phyloP scores from a whole-genome alignment of 306 rosid genomes.

The Carpinus fangiana region DNA sequence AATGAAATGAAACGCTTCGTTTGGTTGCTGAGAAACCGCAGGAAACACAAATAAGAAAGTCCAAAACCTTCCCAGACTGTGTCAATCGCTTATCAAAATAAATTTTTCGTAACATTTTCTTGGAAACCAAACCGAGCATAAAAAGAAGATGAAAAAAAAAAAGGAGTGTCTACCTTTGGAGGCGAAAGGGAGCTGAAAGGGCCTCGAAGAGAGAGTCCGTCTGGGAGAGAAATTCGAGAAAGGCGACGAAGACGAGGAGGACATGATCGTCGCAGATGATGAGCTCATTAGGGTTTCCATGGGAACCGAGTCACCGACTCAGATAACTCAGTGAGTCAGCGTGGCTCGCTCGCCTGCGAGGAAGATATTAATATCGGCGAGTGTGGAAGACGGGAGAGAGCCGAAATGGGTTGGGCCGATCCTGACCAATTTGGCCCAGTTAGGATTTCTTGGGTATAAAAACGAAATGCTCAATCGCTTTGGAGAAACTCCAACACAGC shows the following conservation, averaged over 20 bases:
- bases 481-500: no score
- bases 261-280: slow-evolving; percentile 44
- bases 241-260: slow-evolving; percentile 55
- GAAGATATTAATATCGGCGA: neutral
- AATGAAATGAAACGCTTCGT: neutral
- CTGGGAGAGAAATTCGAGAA: slow-evolving; percentile 41
- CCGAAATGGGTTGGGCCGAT: neutral
- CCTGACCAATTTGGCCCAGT: neutral
- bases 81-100: neutral
- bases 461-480: no score
- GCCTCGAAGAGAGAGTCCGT: slow-evolving; percentile 28
- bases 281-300: slow-evolving; percentile 66
- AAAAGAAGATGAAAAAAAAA: neutral
- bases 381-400: neutral
- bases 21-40: neutral
- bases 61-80: neutral
- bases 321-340: neutral
- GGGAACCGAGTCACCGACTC: neutral
- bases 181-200: slow-evolving; percentile 42
- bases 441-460: neutral
- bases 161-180: slow-evolving; percentile 50
- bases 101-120: neutral
- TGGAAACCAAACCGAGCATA: neutral
- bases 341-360: neutral
- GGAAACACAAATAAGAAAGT: neutral